phyloP scores from a whole-genome alignment of 2,329 filamentous ascomycete genomes.

The Coniochaeta prunicola region DNA sequence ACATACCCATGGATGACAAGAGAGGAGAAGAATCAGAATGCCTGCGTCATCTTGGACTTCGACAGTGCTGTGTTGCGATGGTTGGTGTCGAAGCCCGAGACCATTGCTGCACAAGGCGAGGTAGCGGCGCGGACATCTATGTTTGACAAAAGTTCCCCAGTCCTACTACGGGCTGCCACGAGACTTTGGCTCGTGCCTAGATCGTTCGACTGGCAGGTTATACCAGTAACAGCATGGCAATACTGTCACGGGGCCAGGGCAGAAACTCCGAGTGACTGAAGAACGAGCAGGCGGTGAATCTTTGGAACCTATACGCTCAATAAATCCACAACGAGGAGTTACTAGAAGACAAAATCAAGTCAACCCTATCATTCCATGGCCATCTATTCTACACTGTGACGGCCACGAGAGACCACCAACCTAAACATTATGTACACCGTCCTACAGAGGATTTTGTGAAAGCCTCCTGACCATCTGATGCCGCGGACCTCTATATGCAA shows the following conservation, averaged over 20 bases:
- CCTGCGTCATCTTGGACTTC: background rate
- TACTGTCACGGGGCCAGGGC: background rate
- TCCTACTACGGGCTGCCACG: background rate
- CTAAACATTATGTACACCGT: background rate
- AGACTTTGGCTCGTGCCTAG: background rate
- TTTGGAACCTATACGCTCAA: background rate
- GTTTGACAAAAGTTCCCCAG: background rate
- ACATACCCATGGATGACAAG: background rate
- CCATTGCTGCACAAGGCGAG: background rate
- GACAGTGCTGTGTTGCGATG: background rate
- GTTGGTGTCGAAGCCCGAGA: background rate
- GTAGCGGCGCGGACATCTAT: background rate
- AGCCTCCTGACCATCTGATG: background rate
- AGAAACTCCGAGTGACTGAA: background rate
- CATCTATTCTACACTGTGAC: constrained; percentile 1
- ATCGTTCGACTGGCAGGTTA: background rate
- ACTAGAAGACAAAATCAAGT: background rate
- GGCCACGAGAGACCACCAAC: background rate
- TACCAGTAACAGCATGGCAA: background rate
- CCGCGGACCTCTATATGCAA: background rate
- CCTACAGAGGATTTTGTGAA: background rate
- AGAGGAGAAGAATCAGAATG: background rate
- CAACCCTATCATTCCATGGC: background rate
- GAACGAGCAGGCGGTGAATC: background rate
- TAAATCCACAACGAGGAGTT: background rate